These are phyloP conservation scores for Metarhizium sp. DNA, from an alignment of 2,329 filamentous ascomycete genomes.

Conservation along the genomic window DNA sequence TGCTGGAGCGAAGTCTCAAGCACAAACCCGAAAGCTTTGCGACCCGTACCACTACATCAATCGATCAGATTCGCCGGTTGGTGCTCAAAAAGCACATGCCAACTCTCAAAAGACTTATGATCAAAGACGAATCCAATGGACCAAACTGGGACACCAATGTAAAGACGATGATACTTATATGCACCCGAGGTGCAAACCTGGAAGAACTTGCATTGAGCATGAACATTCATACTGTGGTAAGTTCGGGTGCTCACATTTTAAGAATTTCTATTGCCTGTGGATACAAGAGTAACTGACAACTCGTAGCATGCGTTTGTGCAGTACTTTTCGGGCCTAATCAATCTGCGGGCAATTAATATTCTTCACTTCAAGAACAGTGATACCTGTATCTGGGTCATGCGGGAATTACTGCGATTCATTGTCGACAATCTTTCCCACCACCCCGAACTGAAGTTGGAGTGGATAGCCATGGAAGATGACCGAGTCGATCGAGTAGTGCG, in stretches of 20 bases:
- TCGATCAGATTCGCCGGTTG: constrained; percentile 48
- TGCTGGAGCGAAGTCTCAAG: constrained; percentile 45
- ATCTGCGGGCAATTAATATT: constrained; percentile 46
- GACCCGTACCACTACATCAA: constrained; percentile 37
- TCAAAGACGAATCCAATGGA: constrained; percentile 44
- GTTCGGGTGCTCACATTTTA: constrained; percentile 14
- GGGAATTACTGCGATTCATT: constrained; percentile 48
- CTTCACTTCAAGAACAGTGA: constrained; percentile 45
- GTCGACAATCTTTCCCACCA: constrained; percentile 48
- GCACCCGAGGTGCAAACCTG: constrained; percentile 36
- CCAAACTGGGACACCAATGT: constrained; percentile 48
- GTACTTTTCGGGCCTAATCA: constrained; percentile 35
- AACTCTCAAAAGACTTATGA: constrained; percentile 46
- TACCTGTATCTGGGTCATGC: constrained; percentile 45
- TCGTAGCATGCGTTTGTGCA: constrained; percentile 50
- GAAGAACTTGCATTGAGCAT: constrained; percentile 48
- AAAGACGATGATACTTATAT: constrained; percentile 45
- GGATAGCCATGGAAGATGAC: constrained; percentile 45
- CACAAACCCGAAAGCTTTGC: constrained; percentile 44
- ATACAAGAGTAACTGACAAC: background rate
- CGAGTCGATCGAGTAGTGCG: constrained; percentile 40
- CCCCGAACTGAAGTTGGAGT: constrained; percentile 46
- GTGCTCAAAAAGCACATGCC: constrained; percentile 49
- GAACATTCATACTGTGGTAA: constrained; percentile 44
- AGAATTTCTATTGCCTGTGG: background rate